Conservation (phyloP, 2,329 filamentous ascomycete genomes). For the Emmonsiellopsis sp. region DNA sequence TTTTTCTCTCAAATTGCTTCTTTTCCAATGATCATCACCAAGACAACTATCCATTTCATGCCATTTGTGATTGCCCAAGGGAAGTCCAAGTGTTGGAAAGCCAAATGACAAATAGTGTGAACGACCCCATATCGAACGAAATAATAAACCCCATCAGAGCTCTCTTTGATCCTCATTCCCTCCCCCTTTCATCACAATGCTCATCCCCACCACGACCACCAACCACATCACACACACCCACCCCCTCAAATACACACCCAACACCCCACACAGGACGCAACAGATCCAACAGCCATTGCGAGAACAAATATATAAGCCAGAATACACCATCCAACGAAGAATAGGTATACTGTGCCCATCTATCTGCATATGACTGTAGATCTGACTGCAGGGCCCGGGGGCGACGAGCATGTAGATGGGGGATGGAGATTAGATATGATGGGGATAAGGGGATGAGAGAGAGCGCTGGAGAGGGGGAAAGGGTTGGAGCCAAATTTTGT, state of each 20-base stretch:
- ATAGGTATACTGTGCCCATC: not conserved
- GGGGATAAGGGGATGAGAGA: not conserved
- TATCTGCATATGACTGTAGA: no score
- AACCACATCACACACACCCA: not conserved
- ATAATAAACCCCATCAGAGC: not conserved
- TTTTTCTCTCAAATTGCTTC: not conserved
- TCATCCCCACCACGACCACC: no score
- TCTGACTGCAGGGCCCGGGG: no score
- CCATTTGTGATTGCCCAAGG: no score
- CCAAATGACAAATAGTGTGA: no score
- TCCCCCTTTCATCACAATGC: not conserved
- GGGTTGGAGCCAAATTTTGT: not conserved
- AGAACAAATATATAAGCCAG: not conserved
- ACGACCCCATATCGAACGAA: not conserved
- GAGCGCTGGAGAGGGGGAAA: not conserved
- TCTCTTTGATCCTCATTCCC: constrained; percentile 3
- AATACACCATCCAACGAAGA: not conserved
- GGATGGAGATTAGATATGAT: no score
- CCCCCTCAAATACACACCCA: no score
- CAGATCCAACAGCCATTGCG: not conserved
- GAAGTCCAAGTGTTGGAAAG: no score
- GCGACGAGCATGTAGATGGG: no score
- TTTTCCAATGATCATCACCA: no score
- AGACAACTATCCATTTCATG: no score
- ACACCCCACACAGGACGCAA: not conserved